These are phyloP conservation scores for Fusarium palustre DNA, from an alignment of 2,329 filamentous ascomycete species.

Conservation along the genomic window DNA sequence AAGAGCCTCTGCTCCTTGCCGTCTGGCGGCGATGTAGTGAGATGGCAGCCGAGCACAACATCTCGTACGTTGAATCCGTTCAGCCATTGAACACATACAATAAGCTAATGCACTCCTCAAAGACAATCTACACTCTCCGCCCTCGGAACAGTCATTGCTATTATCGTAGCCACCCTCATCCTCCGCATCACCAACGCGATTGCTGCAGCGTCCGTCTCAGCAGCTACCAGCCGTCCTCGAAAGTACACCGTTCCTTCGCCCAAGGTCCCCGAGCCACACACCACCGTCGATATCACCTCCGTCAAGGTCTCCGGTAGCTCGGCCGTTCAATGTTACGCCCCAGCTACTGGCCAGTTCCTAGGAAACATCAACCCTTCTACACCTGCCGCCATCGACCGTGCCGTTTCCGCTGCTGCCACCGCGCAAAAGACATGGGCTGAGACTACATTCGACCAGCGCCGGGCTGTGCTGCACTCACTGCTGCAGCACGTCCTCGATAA, in stretches of 20 bases:
- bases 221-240: slow-evolving; percentile 58
- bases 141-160: slow-evolving; percentile 46
- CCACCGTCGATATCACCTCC: slow-evolving; percentile 68
- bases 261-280: slow-evolving; percentile 68
- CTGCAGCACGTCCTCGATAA: slow-evolving; percentile 87
- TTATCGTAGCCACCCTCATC: slow-evolving; percentile 49
- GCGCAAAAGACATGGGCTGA: slow-evolving; percentile 83
- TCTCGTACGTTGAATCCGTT: slow-evolving; percentile 41
- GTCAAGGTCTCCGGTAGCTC: slow-evolving; percentile 75
- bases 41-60: slow-evolving; percentile 39
- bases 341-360: slow-evolving; percentile 87
- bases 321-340: slow-evolving; percentile 86
- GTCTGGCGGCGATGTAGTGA: slow-evolving; percentile 39
- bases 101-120: slow-evolving; percentile 6
- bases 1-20: slow-evolving; percentile 34
- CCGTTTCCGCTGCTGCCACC: slow-evolving; percentile 76
- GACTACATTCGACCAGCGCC: slow-evolving; percentile 81
- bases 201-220: slow-evolving; percentile 37
- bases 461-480: slow-evolving; percentile 83
- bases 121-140: slow-evolving; percentile 49
- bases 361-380: slow-evolving; percentile 83
- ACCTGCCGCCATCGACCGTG: slow-evolving; percentile 80
- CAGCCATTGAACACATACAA: slow-evolving; percentile 12
- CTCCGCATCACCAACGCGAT: slow-evolving; percentile 46
- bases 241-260: slow-evolving; percentile 72